Conservation (phyloP, 2,329 filamentous ascomycete species). For the Ascochyta koolunga region DNA sequence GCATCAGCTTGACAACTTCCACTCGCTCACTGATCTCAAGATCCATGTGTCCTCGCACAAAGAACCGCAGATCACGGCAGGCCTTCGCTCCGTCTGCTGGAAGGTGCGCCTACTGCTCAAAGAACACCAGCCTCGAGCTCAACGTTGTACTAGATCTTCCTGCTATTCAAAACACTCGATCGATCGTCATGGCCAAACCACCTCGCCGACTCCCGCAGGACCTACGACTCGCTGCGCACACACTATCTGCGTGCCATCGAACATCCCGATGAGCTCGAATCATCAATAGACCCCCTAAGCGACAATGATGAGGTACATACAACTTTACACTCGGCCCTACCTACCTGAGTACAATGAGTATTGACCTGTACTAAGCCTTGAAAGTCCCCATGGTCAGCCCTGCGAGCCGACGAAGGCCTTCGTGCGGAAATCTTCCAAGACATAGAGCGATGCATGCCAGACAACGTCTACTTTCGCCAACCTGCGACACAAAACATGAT, state of each 20-base stretch:
- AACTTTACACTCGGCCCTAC: conserved; percentile 19
- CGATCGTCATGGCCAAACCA: conserved; percentile 70
- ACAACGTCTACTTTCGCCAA: conserved; percentile 87
- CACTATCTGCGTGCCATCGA: conserved; percentile 83
- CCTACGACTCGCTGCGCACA: conserved; percentile 74
- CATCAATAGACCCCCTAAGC: conserved; percentile 79
- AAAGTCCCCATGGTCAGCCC: conserved; percentile 89
- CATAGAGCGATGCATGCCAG: conserved; percentile 87
- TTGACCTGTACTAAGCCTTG: conserved; percentile 57
- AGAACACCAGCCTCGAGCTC: conserved; percentile 1
- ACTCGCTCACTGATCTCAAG: conserved; percentile 46
- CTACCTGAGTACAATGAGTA: conserved; percentile 32
- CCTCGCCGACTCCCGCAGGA: conserved; percentile 70
- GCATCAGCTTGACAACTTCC: conserved; percentile 45
- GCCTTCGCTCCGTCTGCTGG: conserved; percentile 88
- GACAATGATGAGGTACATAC: conserved; percentile 72
- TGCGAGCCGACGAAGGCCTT: conserved; percentile 81
- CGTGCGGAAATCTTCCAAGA: conserved; percentile 92
- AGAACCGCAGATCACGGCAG: conserved; percentile 57
- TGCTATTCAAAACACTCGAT: conserved; percentile 74
- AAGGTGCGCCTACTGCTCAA: conserved; percentile 63
- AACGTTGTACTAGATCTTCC: conserved; percentile 67
- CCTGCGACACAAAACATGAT: conserved; percentile 79
- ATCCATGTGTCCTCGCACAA: conserved; percentile 46
- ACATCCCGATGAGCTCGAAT: conserved; percentile 79